Evolutionary conservation across 495 filamentous ascomycete genomes (phyloP), one percentile per base, ranked within the genome.

Genomic region (Penicillium herquei): DNA sequence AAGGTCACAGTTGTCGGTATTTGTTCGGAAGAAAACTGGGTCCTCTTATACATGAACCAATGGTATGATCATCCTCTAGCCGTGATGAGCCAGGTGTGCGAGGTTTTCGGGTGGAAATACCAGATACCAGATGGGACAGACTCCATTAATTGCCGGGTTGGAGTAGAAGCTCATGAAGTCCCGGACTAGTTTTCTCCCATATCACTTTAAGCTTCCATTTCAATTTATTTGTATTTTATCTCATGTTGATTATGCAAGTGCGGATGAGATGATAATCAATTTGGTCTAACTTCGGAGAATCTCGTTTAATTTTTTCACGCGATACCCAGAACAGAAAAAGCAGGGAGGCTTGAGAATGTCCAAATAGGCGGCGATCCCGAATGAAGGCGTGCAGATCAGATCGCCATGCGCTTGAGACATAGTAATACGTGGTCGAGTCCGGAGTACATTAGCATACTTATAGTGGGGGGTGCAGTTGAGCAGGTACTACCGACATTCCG

Each of bases 361-460:
- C 48, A 35, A 61, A 50, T 56, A 51, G 51, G 54, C 45, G 64
- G 54, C 58, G 65, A 68, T 68, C 65, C 59, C 51, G 43, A 58
- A 46, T 65, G 65, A 69, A 60, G 63, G 65, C 58, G 59, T 73
- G 71, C 70, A 69, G 70, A 71, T 74, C 70, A 14, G 71, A 73
- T 73, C 67, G 71, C 62, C 70, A 59, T 55, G 55, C 59, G 40
- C 50, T 66, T 69, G 63, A 71, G 64, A 71, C 64, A 69, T 35
- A 35, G 39, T 26, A 16, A 49, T 66, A 65, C 62, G 62, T 65
- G 62, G 62, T 66, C 59, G 55, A 64, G 48, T 64, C 57, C 39
- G 55, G 59, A 65, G 51, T 58, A 57, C 57, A 61, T 60, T 56
- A 31, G 58, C 61, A 62, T 68, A 49, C 55, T 42, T 47, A 30